Evolutionary conservation across 2,329 filamentous ascomycete species (phyloP).

Genomic region (Exophiala oligosperma): DNA sequence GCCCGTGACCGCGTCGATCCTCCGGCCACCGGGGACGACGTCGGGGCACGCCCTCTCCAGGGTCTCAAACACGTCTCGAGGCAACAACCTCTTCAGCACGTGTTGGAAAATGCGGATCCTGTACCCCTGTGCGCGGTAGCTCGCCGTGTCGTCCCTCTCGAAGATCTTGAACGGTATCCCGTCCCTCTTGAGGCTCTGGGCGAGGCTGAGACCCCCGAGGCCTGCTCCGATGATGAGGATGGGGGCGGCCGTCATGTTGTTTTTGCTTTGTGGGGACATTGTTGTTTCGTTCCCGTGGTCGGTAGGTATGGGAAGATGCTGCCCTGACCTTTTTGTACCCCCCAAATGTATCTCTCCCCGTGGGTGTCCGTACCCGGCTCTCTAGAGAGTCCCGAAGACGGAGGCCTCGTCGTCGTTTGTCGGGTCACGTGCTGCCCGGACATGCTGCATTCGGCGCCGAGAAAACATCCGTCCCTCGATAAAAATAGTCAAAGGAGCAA

Average conservation of each 20-base stretch:
- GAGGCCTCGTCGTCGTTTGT: no score
- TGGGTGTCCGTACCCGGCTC: no score
- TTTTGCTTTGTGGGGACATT: no score
- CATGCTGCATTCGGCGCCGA: no score
- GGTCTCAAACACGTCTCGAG: not conserved
- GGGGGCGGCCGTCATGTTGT: not conserved
- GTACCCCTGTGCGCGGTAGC: constrained; percentile 39
- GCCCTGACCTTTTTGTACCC: no score
- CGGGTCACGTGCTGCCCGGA: no score
- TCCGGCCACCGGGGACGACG: not conserved
- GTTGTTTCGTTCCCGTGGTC: no score
- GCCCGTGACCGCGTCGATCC: constrained; percentile 5
- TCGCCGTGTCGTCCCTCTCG: constrained; percentile 32
- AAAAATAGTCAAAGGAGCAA: no score
- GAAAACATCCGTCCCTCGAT: no score
- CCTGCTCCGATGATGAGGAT: constrained; percentile 37
- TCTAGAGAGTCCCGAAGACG: no score
- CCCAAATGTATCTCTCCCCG: no score
- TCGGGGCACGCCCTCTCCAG: not conserved
- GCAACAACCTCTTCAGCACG: constrained; percentile 1
- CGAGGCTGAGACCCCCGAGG: constrained; percentile 37
- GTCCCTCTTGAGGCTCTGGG: constrained; percentile 35
- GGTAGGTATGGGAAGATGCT: no score
- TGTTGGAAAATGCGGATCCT: constrained; percentile 31
- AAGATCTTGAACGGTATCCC: constrained; percentile 37